These are phyloP conservation scores for Ceriops zippeliana DNA, from an alignment of 345 rosid species.

Conservation along the genomic window DNA sequence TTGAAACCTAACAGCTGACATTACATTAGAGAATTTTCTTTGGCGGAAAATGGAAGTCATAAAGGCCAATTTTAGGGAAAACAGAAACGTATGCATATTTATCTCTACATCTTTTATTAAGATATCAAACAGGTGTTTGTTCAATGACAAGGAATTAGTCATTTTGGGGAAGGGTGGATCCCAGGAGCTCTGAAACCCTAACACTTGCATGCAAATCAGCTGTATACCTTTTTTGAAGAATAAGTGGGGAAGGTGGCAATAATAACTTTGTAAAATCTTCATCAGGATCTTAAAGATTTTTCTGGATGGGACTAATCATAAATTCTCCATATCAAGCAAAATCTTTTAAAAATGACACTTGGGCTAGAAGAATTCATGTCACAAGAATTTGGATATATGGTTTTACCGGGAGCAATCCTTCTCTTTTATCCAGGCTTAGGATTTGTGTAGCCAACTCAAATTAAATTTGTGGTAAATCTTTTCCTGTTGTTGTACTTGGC, in stretches of 20 bases:
- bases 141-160: conserved; percentile 8
- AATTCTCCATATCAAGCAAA: not conserved
- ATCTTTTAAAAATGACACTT: no score
- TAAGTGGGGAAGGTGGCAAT: not conserved
- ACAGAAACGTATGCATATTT: conserved; percentile 24
- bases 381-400: no score
- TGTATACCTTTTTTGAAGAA: not conserved
- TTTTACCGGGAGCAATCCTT: no score
- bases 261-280: not conserved
- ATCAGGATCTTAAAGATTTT: not conserved
- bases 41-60: not conserved
- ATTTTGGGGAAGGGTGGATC: conserved; percentile 8
- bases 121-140: not conserved
- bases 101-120: conserved; percentile 16
- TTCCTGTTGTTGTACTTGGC: no score
- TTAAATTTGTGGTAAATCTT: no score
- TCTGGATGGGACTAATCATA: not conserved
- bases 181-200: conserved; percentile 13
- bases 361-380: not conserved
- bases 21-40: not conserved
- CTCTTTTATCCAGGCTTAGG: no score
- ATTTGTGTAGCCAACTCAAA: no score
- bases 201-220: no score
- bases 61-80: not conserved
- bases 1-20: conserved; percentile 15